Conservation (phyloP, 768 basidiomycete species). For the Dacryopinax spathularia region DNA sequence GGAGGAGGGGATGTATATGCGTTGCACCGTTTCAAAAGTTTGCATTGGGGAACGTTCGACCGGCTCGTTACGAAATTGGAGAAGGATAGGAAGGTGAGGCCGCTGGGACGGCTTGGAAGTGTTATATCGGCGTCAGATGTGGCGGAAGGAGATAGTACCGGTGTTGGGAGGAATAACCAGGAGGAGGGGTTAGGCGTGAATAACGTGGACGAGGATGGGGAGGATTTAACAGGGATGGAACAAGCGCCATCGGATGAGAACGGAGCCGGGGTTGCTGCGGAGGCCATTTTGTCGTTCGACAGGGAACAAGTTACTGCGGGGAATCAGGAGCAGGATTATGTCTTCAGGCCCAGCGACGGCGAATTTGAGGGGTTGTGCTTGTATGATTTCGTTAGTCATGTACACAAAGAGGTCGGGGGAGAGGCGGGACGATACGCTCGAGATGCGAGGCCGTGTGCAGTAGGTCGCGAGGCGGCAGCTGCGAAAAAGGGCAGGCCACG, state of each 20-base stretch:
- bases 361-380: background rate
- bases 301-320: background rate
- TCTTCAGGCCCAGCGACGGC: background rate
- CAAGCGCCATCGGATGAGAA: too few relatives aligned
- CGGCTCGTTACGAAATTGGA: constrained; percentile 18
- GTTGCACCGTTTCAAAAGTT: constrained; percentile 23
- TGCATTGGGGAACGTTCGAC: constrained; percentile 29
- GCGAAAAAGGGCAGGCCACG: background rate
- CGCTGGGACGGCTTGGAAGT: background rate
- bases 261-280: too few relatives aligned
- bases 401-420: constrained; percentile 15
- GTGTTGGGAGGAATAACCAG: too few relatives aligned
- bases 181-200: too few relatives aligned
- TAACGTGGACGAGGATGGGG: too few relatives aligned
- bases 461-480: too few relatives aligned
- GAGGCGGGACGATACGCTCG: too few relatives aligned
- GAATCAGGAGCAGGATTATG: background rate
- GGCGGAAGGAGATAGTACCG: too few relatives aligned
- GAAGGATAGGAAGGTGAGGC: background rate
- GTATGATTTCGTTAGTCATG: constrained; percentile 10
- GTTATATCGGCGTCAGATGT: too few relatives aligned
- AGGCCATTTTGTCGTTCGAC: background rate
- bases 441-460: too few relatives aligned
- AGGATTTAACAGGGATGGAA: too few relatives aligned
- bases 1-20: constrained; percentile 28